Evolutionary conservation across 306 rosid genomes (phyloP), one percentile per base, ranked within the genome.

Genomic region (Cicer pinnatifidum): DNA sequence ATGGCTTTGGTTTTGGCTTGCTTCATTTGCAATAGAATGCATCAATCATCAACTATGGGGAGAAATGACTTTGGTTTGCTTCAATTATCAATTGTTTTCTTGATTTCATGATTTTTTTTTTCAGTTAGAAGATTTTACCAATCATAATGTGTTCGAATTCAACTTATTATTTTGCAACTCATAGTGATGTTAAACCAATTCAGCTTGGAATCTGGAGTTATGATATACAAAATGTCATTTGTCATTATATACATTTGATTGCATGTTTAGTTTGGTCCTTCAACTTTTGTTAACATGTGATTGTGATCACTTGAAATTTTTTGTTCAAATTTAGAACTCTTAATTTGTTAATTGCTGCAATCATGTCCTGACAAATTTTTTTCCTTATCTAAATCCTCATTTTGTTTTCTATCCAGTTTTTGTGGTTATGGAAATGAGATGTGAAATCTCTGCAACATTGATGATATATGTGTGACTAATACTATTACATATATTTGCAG

Each of bases 401-500:
- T 54, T 54, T 54, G 61, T 54, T 54, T 19, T 54, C 37, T 16
- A 52, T 11, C 60, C n/a, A 54, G 19, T 8, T 19, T 53, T 53
- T 4, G 58, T 5, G 28, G 23, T 53, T 53, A 53, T 53, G 28
- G 5, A 53, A 53, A 16, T 53, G 59, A 28, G 33, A 53, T 17
- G 17, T 53, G 59, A 53, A 16, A 3, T 53, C 53, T 9, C 65
- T 28, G 11, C 12, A 5, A 9, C 52, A 38, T 20, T 20, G 28
- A 20, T 13, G 8, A 40, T 76, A 12, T 10, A 11, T 78, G 63
- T 50, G 73, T 67, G 67, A 76, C 78, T 79, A 33, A 75, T 54
- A 17, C 67, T 43, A 37, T 44, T 80, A 64, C 19, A 7, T 67
- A 9, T 78, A 23, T 68, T 71, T 85, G 80, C 97, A 95, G 97